Percentiles rank a stretch among this genome's conserved stretches.
Evolutionary conservation across 176 grass and related monocot genomes (phyloP).

Genomic region (Carex kokanica): DNA sequence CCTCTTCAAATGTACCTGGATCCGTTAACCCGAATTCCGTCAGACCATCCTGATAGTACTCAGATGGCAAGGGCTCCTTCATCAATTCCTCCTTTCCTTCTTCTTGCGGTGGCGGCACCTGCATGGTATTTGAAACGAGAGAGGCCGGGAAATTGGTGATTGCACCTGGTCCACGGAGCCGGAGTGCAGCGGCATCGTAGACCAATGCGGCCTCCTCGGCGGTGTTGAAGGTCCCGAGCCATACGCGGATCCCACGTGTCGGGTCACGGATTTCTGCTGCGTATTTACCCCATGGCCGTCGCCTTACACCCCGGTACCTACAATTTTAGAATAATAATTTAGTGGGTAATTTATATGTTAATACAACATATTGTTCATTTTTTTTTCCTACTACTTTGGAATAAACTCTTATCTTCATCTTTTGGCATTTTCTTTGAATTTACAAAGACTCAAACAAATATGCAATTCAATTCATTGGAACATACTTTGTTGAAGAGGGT

Average conservation of each 20-base stretch:
- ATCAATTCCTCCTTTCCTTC: constrained; percentile 5
- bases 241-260: constrained; percentile 34
- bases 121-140: neutral
- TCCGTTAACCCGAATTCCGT: constrained; percentile 12
- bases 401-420: neutral
- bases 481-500: neutral
- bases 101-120: neutral
- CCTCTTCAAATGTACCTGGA: neutral
- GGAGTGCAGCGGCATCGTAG: constrained; percentile 33
- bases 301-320: constrained; percentile 40
- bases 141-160: constrained; percentile 34
- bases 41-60: neutral
- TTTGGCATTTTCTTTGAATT: too few relatives aligned
- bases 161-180: constrained; percentile 33
- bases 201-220: constrained; percentile 42
- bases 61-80: neutral
- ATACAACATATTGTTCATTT: neutral
- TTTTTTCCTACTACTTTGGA: neutral
- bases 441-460: neutral
- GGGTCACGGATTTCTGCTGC: constrained; percentile 51
- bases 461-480: neutral
- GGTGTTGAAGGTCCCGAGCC: constrained; percentile 43
- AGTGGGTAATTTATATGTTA: neutral
- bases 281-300: constrained; percentile 45
- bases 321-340: neutral